Evolutionary conservation across 371 early-diverging fungal species (phyloP).

Genomic region (Blastocladiella emersonii): DNA sequence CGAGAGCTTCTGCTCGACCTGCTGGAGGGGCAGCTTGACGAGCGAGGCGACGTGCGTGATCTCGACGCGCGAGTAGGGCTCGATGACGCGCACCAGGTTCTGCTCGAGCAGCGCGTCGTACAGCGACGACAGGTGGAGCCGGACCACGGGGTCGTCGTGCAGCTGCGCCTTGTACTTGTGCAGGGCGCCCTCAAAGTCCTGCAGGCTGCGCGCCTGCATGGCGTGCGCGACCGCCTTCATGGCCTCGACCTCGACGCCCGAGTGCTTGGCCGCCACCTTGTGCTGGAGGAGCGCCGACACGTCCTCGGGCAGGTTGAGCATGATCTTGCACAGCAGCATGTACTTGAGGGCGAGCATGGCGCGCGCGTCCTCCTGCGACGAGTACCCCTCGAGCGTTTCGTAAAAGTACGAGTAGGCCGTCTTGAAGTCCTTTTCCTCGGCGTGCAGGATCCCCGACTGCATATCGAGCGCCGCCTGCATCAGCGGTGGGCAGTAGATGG

Average conservation of each 20-base stretch:
- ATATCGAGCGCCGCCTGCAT: constrained; percentile 94
- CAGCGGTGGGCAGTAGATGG: constrained; percentile 96
- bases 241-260: constrained; percentile 59
- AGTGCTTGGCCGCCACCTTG: constrained; percentile 63
- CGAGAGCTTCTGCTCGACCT: constrained; percentile 90
- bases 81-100: constrained; percentile 93
- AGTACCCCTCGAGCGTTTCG: constrained; percentile 89
- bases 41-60: constrained; percentile 87
- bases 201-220: constrained; percentile 81
- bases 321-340: constrained; percentile 95
- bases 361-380: constrained; percentile 69
- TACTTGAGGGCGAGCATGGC: constrained; percentile 85
- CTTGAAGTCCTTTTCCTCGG: constrained; percentile 97
- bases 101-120: constrained; percentile 96
- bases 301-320: constrained; percentile 83
- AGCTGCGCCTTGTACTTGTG: constrained; percentile 72
- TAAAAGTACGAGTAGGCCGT: constrained; percentile 97
- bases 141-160: constrained; percentile 80
- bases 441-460: constrained; percentile 93
- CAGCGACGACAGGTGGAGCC: constrained; percentile 71
- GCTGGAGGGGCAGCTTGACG: constrained; percentile 73
- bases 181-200: constrained; percentile 83
- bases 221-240: constrained; percentile 90
- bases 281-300: constrained; percentile 70
- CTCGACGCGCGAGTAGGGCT: constrained; percentile 95